These are phyloP conservation scores for Cyberlindnera subsufficiens DNA, from an alignment of 805 yeast genomes.

Conservation along the genomic window DNA sequence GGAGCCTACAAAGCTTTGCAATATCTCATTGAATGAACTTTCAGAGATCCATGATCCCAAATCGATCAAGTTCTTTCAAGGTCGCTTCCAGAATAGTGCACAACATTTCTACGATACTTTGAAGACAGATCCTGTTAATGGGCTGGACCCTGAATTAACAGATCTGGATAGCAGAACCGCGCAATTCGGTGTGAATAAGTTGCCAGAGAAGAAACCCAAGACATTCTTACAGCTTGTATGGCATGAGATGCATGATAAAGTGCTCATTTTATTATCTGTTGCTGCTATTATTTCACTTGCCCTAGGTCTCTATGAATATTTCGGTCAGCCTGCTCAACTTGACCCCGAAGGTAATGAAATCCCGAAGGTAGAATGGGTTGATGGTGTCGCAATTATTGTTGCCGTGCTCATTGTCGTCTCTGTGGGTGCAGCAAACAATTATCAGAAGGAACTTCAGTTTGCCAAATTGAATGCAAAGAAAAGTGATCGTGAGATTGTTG, in stretches of 20 bases:
- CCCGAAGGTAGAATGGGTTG: constrained; percentile 96
- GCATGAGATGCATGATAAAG: constrained; percentile 89
- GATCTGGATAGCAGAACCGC: constrained; percentile 32
- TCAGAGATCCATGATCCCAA: constrained; percentile 58
- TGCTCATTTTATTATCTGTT: constrained; percentile 70
- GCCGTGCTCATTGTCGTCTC: constrained; percentile 88
- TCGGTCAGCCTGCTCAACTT: constrained; percentile 72
- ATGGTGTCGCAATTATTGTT: constrained; percentile 93
- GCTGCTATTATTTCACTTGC: constrained; percentile 91
- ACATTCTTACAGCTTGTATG: constrained; percentile 62
- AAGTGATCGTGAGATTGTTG: constrained; percentile 74
- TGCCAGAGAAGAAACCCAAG: constrained; percentile 71
- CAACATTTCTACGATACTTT: constrained; percentile 25
- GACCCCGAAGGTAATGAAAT: constrained; percentile 72
- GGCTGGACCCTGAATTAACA: constrained; percentile 32
- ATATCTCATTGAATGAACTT: constrained; percentile 28
- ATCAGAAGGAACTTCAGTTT: constrained; percentile 93
- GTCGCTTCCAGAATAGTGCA: constrained; percentile 10
- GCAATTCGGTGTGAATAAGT: constrained; percentile 61
- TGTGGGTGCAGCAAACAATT: constrained; percentile 95
- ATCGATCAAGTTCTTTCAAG: constrained; percentile 31
- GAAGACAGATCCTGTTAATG: constrained; percentile 33
- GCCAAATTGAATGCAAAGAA: constrained; percentile 82
- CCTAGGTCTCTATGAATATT: constrained; percentile 85
- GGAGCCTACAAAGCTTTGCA: constrained; percentile 1